Evolutionary conservation across 345 rosid genomes (phyloP).

Genomic region (Camelina hispida): DNA sequence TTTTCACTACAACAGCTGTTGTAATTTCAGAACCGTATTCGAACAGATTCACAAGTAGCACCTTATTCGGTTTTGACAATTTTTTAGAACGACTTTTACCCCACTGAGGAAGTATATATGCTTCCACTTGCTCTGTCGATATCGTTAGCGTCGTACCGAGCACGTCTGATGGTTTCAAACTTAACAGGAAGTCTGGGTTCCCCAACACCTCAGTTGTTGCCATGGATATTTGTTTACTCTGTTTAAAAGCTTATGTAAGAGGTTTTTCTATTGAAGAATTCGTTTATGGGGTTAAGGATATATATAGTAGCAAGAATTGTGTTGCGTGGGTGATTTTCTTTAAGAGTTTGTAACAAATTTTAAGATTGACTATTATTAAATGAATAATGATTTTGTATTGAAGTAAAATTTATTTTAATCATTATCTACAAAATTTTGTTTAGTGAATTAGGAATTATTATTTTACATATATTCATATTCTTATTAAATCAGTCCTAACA

Average conservation of each 20-base stretch:
- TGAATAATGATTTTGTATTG: no score
- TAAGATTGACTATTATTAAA: no score
- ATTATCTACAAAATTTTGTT: no score
- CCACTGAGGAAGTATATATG: not conserved
- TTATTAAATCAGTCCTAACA: no score
- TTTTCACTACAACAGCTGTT: slow-evolving; percentile 6
- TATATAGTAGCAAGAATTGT: not conserved
- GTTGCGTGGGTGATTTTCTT: no score
- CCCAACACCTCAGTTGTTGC: not conserved
- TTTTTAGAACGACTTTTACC: not conserved
- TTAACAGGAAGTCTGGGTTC: not conserved
- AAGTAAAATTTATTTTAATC: no score
- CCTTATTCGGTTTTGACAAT: not conserved
- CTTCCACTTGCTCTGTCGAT: not conserved
- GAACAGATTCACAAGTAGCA: not conserved
- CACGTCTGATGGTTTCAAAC: not conserved
- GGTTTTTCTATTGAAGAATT: not conserved
- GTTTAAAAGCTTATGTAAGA: not conserved
- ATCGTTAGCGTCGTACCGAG: not conserved
- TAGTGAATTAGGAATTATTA: no score
- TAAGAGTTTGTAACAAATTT: not conserved
- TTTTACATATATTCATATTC: no score
- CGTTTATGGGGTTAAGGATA: not conserved
- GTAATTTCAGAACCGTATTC: not conserved
- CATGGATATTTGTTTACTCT: not conserved